These are phyloP conservation scores for Sclerotiophoma versabilis DNA, from an alignment of 2,329 filamentous ascomycete species.

Conservation along the genomic window DNA sequence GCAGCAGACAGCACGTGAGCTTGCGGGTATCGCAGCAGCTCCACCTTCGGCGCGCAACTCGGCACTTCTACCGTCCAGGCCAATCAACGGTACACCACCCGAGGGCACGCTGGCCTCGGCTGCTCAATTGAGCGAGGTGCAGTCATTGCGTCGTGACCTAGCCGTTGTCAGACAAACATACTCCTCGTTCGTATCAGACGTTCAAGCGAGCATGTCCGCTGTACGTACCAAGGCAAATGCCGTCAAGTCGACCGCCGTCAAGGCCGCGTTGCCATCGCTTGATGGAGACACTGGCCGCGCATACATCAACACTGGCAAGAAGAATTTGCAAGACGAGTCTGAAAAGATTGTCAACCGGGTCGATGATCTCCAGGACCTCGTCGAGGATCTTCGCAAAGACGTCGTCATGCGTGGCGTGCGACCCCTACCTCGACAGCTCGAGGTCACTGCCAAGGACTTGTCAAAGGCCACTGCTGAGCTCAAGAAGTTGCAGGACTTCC, in stretches of 20 bases:
- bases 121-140: conserved; percentile 77
- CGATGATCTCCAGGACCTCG: conserved; percentile 94
- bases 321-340: conserved; percentile 83
- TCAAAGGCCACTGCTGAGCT: conserved; percentile 81
- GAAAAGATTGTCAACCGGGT: conserved; percentile 90
- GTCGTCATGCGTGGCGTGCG: conserved; percentile 92
- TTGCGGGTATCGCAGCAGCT: conserved; percentile 70
- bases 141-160: conserved; percentile 83
- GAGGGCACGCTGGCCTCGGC: conserved; percentile 52
- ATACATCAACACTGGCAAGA: conserved; percentile 87
- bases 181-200: conserved; percentile 85
- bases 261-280: conserved; percentile 72
- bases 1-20: conserved; percentile 85
- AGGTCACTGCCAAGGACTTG: conserved; percentile 88
- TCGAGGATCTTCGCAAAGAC: conserved; percentile 96
- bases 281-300: conserved; percentile 81
- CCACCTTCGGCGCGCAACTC: conserved; percentile 48
- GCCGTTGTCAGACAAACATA: conserved; percentile 94
- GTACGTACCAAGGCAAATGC: conserved; percentile 82
- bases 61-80: conserved; percentile 41
- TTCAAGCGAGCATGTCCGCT: conserved; percentile 84
- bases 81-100: conserved; percentile 30
- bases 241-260: conserved; percentile 78
- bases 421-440: conserved; percentile 87
- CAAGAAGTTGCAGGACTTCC: conserved; percentile 91